A percentile compares a stretch with the other conserved stretches of the same genome.
These are phyloP conservation scores for Patellaria atrata DNA, from an alignment of 495 filamentous ascomycete species.

Conservation along the genomic window DNA sequence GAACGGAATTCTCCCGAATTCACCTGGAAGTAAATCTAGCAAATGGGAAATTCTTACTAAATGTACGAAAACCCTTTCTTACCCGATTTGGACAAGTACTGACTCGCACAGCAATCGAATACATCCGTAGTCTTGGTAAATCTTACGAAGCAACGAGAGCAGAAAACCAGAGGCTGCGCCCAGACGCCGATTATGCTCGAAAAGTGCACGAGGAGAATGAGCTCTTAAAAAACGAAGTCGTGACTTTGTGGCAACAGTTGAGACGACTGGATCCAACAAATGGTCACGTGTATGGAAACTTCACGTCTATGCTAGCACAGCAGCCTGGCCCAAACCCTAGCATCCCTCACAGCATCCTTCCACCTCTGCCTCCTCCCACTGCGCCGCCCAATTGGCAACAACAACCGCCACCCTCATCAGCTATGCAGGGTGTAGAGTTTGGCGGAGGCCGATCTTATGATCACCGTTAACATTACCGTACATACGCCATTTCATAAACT, in stretches of 20 bases:
- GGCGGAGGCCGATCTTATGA: constrained; percentile 15
- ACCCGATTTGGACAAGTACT: constrained; percentile 1
- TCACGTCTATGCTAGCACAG: constrained; percentile 15
- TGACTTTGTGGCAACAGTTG: constrained; percentile 18
- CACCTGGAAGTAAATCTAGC: constrained; percentile 82
- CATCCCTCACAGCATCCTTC: constrained; percentile 7
- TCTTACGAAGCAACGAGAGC: constrained; percentile 8
- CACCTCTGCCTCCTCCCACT: too few species aligned
- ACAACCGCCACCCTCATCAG: constrained; percentile 5
- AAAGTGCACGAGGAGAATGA: constrained; percentile 17
- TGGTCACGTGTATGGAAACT: constrained; percentile 17
- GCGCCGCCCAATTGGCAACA: constrained; percentile 9
- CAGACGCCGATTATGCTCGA: constrained; percentile 15
- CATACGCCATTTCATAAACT: background rate
- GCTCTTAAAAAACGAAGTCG: constrained; percentile 14
- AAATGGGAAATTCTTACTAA: constrained; percentile 99
- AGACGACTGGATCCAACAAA: constrained; percentile 17
- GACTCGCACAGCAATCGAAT: constrained; percentile 18
- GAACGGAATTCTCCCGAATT: constrained; percentile 66
- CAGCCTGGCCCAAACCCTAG: constrained; percentile 9
- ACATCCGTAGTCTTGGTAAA: constrained; percentile 15
- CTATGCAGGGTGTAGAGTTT: constrained; percentile 20
- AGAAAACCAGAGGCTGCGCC: constrained; percentile 16
- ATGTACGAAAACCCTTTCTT: constrained; percentile 39
- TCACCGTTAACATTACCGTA: constrained; percentile 9